A percentile compares a stretch with the other conserved stretches of the same genome.
These are phyloP conservation scores for Guadua angustifolia DNA, from an alignment of 176 grass and related monocot genomes.

Conservation along the genomic window DNA sequence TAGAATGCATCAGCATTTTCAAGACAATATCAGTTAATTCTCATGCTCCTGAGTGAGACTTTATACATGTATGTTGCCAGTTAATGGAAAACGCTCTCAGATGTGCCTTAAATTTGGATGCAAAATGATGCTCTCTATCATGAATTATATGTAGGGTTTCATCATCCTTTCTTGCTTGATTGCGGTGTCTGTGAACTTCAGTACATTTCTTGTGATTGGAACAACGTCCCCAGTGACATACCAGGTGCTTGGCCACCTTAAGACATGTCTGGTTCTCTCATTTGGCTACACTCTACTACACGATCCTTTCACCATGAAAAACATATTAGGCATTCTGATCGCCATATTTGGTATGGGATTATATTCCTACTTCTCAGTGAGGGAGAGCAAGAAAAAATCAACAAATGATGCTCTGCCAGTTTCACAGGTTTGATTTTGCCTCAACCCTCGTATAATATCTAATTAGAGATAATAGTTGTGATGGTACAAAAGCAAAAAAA, in stretches of 20 bases:
- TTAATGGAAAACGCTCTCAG: conserved; percentile 28
- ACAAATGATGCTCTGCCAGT: conserved; percentile 71
- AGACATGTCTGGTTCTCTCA: conserved; percentile 96
- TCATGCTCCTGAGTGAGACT: conserved; percentile 23
- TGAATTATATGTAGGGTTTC: conserved; percentile 75
- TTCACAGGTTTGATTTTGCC: conserved; percentile 72
- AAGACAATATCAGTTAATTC: conserved; percentile 1
- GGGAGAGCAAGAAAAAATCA: conserved; percentile 93
- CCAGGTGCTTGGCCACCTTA: conserved; percentile 98
- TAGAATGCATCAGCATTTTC: conserved; percentile 39
- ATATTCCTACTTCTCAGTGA: conserved; percentile 89
- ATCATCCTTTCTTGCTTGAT: conserved; percentile 96
- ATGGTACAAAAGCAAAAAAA: conserved; percentile 12
- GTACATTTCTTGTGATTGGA: conserved; percentile 96
- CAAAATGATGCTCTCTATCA: conserved; percentile 34
- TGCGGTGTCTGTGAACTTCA: conserved; percentile 98
- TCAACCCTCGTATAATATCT: conserved; percentile 5
- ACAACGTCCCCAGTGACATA: conserved; percentile 97
- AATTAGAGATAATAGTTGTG: conserved; percentile 19
- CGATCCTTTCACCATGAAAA: conserved; percentile 80
- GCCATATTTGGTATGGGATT: conserved; percentile 95
- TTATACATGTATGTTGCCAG: not conserved
- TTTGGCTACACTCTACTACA: conserved; percentile 93
- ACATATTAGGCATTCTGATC: conserved; percentile 86
- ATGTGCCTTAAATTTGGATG: conserved; percentile 20